Evolutionary conservation across 148 eudicot genomes (phyloP).

Genomic region (Bassia scoparia): DNA sequence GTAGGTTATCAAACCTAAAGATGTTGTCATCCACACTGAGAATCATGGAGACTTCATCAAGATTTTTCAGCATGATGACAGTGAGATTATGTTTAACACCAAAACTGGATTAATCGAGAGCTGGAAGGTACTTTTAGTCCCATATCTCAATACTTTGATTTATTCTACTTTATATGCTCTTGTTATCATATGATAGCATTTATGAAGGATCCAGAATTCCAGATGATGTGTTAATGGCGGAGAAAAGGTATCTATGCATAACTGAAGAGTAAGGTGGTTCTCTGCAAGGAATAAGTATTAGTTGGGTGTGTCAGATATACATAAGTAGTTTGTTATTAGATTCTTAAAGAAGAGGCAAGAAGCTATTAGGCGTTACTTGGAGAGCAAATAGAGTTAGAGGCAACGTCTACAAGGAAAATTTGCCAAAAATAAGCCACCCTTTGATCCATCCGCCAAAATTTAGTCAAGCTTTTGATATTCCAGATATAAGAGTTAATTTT

Average conservation of each 20-base stretch:
- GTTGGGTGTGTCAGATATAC: too few relatives aligned
- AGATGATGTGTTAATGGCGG: background rate
- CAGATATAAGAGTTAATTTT: too few relatives aligned
- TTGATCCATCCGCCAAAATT: too few relatives aligned
- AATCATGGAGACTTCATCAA: conserved; percentile 47
- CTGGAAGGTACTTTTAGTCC: conserved; percentile 67
- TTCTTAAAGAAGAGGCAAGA: too few relatives aligned
- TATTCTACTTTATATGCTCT: background rate
- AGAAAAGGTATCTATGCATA: background rate
- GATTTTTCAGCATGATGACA: conserved; percentile 37
- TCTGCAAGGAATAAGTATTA: too few relatives aligned
- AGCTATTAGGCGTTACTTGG: too few relatives aligned
- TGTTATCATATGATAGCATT: background rate
- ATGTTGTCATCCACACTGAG: conserved; percentile 38
- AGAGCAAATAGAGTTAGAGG: too few relatives aligned
- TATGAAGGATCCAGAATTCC: background rate
- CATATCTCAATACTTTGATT: background rate
- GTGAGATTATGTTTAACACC: conserved; percentile 61
- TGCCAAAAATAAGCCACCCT: too few relatives aligned
- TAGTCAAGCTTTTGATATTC: too few relatives aligned
- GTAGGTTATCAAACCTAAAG: conserved; percentile 45
- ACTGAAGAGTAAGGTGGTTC: background rate
- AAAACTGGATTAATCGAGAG: conserved; percentile 62
- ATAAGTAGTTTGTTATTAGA: too few relatives aligned
- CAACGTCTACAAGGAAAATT: too few relatives aligned